Percentiles rank a stretch among this genome's conserved stretches.
These are phyloP conservation scores for Croton setiger DNA, from an alignment of 441 rosid genomes.

Conservation along the genomic window DNA sequence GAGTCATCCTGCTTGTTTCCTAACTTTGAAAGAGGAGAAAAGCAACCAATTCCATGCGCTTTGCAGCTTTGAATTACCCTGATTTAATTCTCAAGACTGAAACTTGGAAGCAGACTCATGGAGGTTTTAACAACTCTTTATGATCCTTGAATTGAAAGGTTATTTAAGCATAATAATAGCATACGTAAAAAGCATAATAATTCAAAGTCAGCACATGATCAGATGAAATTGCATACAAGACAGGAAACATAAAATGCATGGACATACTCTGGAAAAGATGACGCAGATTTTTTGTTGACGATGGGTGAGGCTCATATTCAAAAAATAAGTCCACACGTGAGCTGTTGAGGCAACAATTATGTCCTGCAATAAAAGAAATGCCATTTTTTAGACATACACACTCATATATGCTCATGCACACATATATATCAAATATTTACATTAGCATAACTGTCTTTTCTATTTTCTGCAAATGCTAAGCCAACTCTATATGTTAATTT, in stretches of 20 bases:
- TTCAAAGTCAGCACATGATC: conserved; percentile 4
- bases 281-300: conserved; percentile 76
- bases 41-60: not conserved
- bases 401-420: not conserved
- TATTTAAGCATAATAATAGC: not conserved
- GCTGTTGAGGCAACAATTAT: conserved; percentile 76
- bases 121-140: not conserved
- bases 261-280: conserved; percentile 88
- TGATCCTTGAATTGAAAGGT: not conserved
- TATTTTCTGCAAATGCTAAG: no score
- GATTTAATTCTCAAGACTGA: not conserved
- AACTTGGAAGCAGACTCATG: not conserved
- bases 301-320: conserved; percentile 85
- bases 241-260: conserved; percentile 2
- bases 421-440: not conserved
- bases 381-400: not conserved
- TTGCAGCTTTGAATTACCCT: not conserved
- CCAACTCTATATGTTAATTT: no score
- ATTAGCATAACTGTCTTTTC: not conserved
- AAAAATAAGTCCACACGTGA: conserved; percentile 60
- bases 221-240: conserved; percentile 4
- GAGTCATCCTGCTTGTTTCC: no score
- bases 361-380: conserved; percentile 43
- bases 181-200: not conserved
- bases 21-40: no score